Percentiles rank a stretch among this genome's conserved stretches.
These are phyloP conservation scores for Trichoderma gracile DNA, from an alignment of 2,329 filamentous ascomycete species.

Conservation along the genomic window DNA sequence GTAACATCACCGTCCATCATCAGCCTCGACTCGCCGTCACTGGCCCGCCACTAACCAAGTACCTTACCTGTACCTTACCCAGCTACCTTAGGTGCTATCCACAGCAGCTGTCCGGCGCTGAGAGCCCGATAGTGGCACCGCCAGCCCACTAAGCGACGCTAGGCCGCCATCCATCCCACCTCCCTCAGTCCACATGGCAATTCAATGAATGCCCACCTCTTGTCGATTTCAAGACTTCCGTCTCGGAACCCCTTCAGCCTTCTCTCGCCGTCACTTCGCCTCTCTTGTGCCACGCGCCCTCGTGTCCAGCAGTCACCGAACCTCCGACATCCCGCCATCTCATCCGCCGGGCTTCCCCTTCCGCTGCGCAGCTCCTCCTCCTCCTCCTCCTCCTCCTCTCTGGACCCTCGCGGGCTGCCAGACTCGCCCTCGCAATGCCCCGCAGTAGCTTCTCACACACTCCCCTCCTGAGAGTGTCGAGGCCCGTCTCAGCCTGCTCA, in stretches of 20 bases:
- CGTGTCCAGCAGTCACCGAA: neutral
- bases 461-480: conserved; percentile 70
- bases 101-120: conserved; percentile 8
- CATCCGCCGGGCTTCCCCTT: neutral
- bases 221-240: no score
- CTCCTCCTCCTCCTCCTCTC: neutral
- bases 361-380: neutral
- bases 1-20: no score
- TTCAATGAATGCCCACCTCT: no score
- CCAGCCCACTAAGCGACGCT: conserved; percentile 19
- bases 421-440: conserved; percentile 40
- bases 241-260: conserved; percentile 2
- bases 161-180: conserved; percentile 4
- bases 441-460: conserved; percentile 53
- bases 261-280: no score
- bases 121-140: conserved; percentile 1
- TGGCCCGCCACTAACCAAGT: no score
- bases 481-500: conserved; percentile 78
- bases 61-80: no score
- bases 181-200: no score
- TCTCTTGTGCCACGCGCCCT: no score
- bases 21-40: no score
- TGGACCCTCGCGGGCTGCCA: conserved; percentile 14
- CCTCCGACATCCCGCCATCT: neutral
- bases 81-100: no score